A percentile compares a stretch with the other conserved stretches of the same genome.
phyloP scores from a whole-genome alignment of 257 asterid genomes.

The Penstemon davidsonii region DNA sequence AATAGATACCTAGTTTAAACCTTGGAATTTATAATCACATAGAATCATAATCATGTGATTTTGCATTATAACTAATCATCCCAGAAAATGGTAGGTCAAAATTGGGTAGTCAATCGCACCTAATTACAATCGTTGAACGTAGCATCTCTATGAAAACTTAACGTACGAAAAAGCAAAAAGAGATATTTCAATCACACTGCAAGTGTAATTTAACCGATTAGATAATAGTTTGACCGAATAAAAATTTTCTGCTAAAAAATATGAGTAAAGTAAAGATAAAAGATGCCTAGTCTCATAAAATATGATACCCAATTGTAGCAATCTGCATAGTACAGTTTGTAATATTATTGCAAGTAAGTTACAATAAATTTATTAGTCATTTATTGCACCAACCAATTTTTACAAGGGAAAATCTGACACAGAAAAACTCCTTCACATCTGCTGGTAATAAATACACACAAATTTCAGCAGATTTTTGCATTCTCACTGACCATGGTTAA shows the following conservation, averaged over 20 bases:
- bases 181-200: too few species aligned
- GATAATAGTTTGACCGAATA: neutral
- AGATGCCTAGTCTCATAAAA: neutral
- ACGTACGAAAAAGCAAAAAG: too few species aligned
- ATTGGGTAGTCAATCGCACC: neutral
- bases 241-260: neutral
- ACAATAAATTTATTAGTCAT: conserved; percentile 29
- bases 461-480: conserved; percentile 16
- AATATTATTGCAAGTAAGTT: conserved; percentile 17
- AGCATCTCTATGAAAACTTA: too few species aligned
- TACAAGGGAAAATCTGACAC: conserved; percentile 32
- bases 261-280: neutral
- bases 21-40: too few species aligned
- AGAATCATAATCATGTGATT: too few species aligned
- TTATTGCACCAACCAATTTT: conserved; percentile 32
- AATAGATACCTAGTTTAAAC: too few species aligned
- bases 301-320: conserved; percentile 23
- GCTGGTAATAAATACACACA: conserved; percentile 36
- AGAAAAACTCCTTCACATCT: conserved; percentile 26
- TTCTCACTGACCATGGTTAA: conserved; percentile 30
- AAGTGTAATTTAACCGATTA: neutral
- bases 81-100: too few species aligned
- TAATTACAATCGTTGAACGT: too few species aligned
- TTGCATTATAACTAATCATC: too few species aligned
- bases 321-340: conserved; percentile 23